phyloP scores from a whole-genome alignment of 805 yeast species.

The Teunomyces cretensis region DNA sequence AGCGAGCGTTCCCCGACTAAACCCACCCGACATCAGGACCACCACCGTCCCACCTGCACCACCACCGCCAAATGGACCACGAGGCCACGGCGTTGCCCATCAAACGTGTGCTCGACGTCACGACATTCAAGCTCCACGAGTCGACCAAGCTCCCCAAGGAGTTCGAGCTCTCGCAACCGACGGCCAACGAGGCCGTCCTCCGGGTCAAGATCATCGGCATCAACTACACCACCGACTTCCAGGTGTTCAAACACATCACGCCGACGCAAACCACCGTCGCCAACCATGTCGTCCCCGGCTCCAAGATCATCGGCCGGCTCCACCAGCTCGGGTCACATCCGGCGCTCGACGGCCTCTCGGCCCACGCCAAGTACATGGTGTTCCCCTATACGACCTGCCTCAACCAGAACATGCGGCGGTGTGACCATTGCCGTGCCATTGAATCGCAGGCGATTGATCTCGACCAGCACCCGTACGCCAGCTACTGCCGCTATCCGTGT shows the following conservation, averaged over 20 bases:
- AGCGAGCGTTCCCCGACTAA: too few species aligned
- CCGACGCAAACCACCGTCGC: background rate
- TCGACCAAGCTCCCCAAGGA: slow-evolving; percentile 26
- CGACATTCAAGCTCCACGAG: slow-evolving; percentile 18
- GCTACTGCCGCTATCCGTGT: slow-evolving; percentile 23
- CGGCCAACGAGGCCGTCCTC: slow-evolving; percentile 20
- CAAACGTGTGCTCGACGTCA: slow-evolving; percentile 26
- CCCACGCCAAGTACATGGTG: slow-evolving; percentile 23
- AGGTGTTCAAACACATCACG: slow-evolving; percentile 9
- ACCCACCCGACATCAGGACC: too few species aligned
- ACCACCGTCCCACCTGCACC: too few species aligned
- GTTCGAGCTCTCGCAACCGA: slow-evolving; percentile 11
- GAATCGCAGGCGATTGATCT: slow-evolving; percentile 1
- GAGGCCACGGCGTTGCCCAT: slow-evolving; percentile 18
- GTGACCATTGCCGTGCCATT: slow-evolving; percentile 19
- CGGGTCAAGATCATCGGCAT: slow-evolving; percentile 29
- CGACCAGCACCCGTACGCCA: slow-evolving; percentile 6
- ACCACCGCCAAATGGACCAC: background rate
- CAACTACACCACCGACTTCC: slow-evolving; percentile 28
- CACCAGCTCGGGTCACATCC: slow-evolving; percentile 9
- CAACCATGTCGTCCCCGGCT: slow-evolving; percentile 30
- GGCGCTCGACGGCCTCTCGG: slow-evolving; percentile 1
- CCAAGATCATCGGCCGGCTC: slow-evolving; percentile 31
- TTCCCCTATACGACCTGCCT: slow-evolving; percentile 37
- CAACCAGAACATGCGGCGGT: slow-evolving; percentile 18